These are phyloP conservation scores for Sporothrix sp. DNA, from an alignment of 2,329 filamentous ascomycete species.

Conservation along the genomic window DNA sequence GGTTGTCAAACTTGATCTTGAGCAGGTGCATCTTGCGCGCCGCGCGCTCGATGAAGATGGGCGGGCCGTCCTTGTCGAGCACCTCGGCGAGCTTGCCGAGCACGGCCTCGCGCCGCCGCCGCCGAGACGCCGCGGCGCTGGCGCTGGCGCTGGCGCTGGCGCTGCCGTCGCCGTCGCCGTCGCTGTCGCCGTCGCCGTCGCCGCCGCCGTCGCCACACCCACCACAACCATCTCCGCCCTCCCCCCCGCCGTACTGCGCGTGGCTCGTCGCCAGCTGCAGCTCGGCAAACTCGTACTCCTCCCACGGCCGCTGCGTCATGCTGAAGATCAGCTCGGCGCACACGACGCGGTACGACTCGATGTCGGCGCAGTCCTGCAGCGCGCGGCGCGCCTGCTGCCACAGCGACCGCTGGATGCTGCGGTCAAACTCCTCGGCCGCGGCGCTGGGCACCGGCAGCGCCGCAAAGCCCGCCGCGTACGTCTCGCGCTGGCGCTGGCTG, in stretches of 20 bases:
- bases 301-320: constrained; percentile 27
- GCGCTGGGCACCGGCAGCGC: constrained; percentile 13
- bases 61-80: constrained; percentile 23
- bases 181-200: background rate
- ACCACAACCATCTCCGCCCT: too few relatives aligned
- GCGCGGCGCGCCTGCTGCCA: constrained; percentile 31
- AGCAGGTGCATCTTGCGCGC: constrained; percentile 31
- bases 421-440: constrained; percentile 28
- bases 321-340: constrained; percentile 32
- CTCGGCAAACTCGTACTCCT: constrained; percentile 15
- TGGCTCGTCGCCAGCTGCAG: constrained; percentile 3
- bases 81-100: constrained; percentile 15
- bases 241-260: constrained; percentile 2
- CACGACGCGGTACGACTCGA: constrained; percentile 30
- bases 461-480: constrained; percentile 14
- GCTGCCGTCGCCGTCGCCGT: background rate
- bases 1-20: constrained; percentile 26
- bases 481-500: constrained; percentile 22
- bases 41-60: constrained; percentile 29
- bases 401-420: constrained; percentile 27
- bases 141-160: background rate
- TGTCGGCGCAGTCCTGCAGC: constrained; percentile 26
- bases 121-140: background rate
- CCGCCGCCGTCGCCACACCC: too few relatives aligned
- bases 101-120: constrained; percentile 7